Evolutionary conservation across 108 stramenopile species (phyloP).

Genomic region (Skeletonema grethae): DNA sequence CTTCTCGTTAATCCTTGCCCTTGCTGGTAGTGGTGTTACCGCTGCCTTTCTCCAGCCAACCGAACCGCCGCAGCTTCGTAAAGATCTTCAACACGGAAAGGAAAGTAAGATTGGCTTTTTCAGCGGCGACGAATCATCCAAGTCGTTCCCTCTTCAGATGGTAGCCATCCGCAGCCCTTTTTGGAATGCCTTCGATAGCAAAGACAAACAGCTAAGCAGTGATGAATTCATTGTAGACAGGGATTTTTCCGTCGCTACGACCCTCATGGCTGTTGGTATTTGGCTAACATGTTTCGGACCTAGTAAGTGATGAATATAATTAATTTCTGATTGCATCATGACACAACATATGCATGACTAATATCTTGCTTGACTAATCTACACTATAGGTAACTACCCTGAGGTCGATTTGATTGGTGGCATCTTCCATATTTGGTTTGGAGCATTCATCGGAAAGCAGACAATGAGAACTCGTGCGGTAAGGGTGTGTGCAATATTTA

Average conservation of each 20-base stretch:
- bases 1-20: background rate
- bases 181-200: slow-evolving; percentile 17
- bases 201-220: slow-evolving; percentile 2
- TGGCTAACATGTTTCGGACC: slow-evolving; percentile 45
- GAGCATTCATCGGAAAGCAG: slow-evolving; percentile 45
- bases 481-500: background rate
- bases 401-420: slow-evolving; percentile 39
- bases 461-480: slow-evolving; percentile 51
- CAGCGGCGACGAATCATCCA: slow-evolving; percentile 2
- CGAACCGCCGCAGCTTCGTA: slow-evolving; percentile 11
- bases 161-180: slow-evolving; percentile 47
- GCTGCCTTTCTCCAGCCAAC: slow-evolving; percentile 31
- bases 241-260: slow-evolving; percentile 39
- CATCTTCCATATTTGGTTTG: slow-evolving; percentile 44
- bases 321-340: background rate
- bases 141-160: slow-evolving; percentile 22
- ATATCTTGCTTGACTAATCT: background rate
- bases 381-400: slow-evolving; percentile 12
- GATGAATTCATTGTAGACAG: slow-evolving; percentile 42
- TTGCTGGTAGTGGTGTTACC: slow-evolving; percentile 7
- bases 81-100: background rate
- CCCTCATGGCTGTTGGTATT: slow-evolving; percentile 35
- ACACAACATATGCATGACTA: background rate
- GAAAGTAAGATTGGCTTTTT: background rate
- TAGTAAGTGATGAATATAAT: slow-evolving; percentile 14